Percentiles rank a stretch among this genome's conserved stretches.
These are phyloP conservation scores for Paraphoma chrysanthemicola DNA, from an alignment of 2,329 filamentous ascomycete species.

Conservation along the genomic window DNA sequence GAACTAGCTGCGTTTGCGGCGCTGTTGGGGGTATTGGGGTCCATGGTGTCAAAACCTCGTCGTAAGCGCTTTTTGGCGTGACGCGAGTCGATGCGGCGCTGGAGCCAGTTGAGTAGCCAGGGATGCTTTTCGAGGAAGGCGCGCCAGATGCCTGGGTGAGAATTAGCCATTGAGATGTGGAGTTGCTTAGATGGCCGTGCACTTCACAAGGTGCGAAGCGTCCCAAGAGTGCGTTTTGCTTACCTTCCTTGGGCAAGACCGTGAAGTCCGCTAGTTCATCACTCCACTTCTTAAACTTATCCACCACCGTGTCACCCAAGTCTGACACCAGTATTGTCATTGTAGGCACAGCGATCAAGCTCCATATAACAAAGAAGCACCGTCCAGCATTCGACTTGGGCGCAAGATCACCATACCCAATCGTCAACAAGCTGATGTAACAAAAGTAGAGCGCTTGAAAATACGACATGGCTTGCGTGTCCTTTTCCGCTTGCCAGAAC, in stretches of 20 bases:
- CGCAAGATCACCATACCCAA: conserved; percentile 84
- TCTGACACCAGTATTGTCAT: conserved; percentile 74
- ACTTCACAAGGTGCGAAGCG: background rate
- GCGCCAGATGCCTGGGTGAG: conserved; percentile 54
- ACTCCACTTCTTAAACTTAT: conserved; percentile 68
- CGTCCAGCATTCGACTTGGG: conserved; percentile 80
- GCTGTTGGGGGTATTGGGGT: conserved; percentile 38
- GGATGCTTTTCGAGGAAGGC: conserved; percentile 58
- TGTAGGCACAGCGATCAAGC: conserved; percentile 81
- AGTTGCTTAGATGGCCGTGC: too few species aligned
- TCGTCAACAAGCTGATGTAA: conserved; percentile 82
- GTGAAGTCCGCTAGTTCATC: conserved; percentile 69
- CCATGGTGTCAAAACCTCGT: conserved; percentile 54
- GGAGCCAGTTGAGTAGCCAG: conserved; percentile 47
- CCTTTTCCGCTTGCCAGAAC: conserved; percentile 69
- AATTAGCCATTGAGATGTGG: background rate
- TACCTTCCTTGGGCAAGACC: conserved; percentile 65
- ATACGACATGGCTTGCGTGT: conserved; percentile 68
- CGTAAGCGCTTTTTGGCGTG: conserved; percentile 51
- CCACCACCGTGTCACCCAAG: conserved; percentile 80
- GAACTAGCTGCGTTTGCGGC: conserved; percentile 1
- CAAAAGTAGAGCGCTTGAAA: conserved; percentile 86
- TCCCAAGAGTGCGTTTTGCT: background rate
- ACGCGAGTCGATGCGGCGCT: conserved; percentile 45
- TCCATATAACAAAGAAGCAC: conserved; percentile 94